Evolutionary conservation across 495 filamentous ascomycete genomes (phyloP), one percentile per base, ranked within the genome.

Genomic region (Daldinia concentrica): DNA sequence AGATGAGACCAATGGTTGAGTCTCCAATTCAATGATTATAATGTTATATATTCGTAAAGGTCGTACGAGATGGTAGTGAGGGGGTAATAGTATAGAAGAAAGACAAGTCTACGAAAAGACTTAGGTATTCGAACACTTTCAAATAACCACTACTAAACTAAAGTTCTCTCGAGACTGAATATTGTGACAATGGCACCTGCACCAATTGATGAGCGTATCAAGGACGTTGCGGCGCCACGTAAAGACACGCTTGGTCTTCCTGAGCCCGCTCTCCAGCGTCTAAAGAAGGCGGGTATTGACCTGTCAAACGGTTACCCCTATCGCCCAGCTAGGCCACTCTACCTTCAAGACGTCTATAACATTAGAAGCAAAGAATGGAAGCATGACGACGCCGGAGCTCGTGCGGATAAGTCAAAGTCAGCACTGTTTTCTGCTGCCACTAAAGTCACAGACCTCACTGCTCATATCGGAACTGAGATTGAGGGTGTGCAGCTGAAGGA

Each of bases 401-500:
- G 90, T 27, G 90, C 90, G 15, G 89, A 92, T 69, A 89, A 87
- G 50, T 84, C 84, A 19, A 92, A 92, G 79, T 90, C 86, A 57
- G 85, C 88, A 5, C 76, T 92, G 8, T 67, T 92, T 4, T 85
- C 84, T 0, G 90, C 89, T 0, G 89, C 90, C 0, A 88, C 86
- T 36, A 86, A 91, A 72, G 88, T 92, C 3, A 90, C 86, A 14
- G 81, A 89, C 65, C 77, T 92, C 51, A 92, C 90, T 3, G 75
- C 82, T 19, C 85, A 91, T 70, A 92, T 92, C 74, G 90, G 90
- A 12, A 92, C 90, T 3, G 90, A 92, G 69, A 89, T 92, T 60
- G 87, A 90, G 15, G 90, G 90, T 0, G 70, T 92, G 8, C 90
- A 92, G 57, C 77, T 92, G 27, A 92, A 90, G 62, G 89, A 92